A percentile compares a stretch with the other conserved stretches of the same genome.
These are phyloP conservation scores for Diplodia intermedia DNA, from an alignment of 2,329 filamentous ascomycete species.

Conservation along the genomic window DNA sequence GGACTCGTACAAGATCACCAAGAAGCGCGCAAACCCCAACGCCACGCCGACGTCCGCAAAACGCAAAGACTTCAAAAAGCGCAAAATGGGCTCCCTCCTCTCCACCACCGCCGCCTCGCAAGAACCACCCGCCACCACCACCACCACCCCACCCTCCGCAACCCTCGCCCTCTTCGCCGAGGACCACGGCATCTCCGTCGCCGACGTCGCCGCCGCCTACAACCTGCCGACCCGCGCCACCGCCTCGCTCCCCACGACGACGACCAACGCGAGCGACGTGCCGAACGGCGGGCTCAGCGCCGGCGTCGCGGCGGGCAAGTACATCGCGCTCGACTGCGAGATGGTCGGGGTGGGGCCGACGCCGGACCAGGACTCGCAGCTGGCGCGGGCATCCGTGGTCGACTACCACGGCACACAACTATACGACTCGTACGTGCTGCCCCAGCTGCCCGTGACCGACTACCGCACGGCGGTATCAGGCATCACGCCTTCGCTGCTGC, in stretches of 20 bases:
- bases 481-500: slow-evolving; percentile 76
- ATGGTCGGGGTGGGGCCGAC: slow-evolving; percentile 86
- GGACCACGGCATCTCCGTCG: slow-evolving; percentile 66
- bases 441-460: slow-evolving; percentile 79
- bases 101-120: slow-evolving; percentile 46
- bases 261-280: slow-evolving; percentile 47
- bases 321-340: slow-evolving; percentile 92
- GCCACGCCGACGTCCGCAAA: slow-evolving; percentile 11
- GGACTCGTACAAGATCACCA: slow-evolving; percentile 38
- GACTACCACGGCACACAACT: slow-evolving; percentile 93
- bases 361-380: slow-evolving; percentile 71
- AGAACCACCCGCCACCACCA: slow-evolving; percentile 49
- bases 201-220: slow-evolving; percentile 63
- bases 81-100: slow-evolving; percentile 61
- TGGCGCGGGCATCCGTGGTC: slow-evolving; percentile 88
- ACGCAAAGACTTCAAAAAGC: slow-evolving; percentile 42
- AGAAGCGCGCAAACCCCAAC: slow-evolving; percentile 46
- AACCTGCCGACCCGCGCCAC: slow-evolving; percentile 59
- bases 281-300: slow-evolving; percentile 54
- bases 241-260: slow-evolving; percentile 55
- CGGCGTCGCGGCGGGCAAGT: slow-evolving; percentile 79
- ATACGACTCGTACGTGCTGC: slow-evolving; percentile 90
- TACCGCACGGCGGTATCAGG: slow-evolving; percentile 90
- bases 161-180: slow-evolving; percentile 67
- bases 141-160: slow-evolving; percentile 53